Evolutionary conservation across 129 eudicot genomes (phyloP).

Genomic region (Flaveria trinervia): DNA sequence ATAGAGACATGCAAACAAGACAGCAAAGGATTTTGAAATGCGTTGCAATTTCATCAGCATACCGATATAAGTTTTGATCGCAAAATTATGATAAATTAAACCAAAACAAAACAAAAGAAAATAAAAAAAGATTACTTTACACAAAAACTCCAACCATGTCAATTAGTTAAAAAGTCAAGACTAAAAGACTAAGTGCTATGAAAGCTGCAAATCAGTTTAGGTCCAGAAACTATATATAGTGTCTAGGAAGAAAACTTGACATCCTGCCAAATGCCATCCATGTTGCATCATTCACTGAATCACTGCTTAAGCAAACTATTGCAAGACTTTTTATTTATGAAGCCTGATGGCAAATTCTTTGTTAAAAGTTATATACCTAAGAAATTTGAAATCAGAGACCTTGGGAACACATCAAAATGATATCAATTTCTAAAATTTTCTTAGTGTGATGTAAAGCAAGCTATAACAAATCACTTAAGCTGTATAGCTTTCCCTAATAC

Average conservation of each 20-base stretch:
- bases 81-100: conserved; percentile 1
- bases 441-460: neutral
- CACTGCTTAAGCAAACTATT: neutral
- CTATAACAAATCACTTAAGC: neutral
- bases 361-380: neutral
- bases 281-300: neutral
- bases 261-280: neutral
- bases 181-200: neutral
- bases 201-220: neutral
- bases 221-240: neutral
- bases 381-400: neutral
- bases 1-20: neutral
- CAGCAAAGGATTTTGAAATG: neutral
- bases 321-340: neutral
- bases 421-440: neutral
- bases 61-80: neutral
- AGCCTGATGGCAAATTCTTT: conserved; percentile 5
- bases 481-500: conserved; percentile 4
- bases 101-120: neutral
- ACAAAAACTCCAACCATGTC: neutral
- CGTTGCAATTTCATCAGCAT: neutral
- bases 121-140: neutral
- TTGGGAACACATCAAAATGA: conserved; percentile 1
- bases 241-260: neutral
- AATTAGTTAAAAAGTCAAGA: neutral